phyloP scores from a whole-genome alignment of 116 monocot species.

The Papilionanthe hybrid region DNA sequence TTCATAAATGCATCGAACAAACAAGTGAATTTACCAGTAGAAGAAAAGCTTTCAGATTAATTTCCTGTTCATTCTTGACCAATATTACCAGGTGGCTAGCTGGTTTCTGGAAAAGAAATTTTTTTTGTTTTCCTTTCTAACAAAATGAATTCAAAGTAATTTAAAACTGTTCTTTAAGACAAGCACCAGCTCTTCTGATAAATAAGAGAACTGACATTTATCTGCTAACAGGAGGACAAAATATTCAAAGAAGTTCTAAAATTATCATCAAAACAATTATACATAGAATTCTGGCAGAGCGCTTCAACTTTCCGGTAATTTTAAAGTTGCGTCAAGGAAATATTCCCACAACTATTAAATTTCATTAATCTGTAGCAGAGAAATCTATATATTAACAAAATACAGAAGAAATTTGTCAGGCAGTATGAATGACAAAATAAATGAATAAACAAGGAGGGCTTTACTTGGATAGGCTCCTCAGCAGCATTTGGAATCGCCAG shows the following conservation, averaged over 20 bases:
- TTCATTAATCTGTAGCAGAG: not conserved
- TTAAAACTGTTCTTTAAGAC: no score
- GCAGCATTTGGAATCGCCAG: constrained; percentile 78
- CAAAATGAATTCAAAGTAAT: not conserved
- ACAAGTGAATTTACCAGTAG: not conserved
- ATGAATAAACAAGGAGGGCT: not conserved
- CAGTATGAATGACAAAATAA: not conserved
- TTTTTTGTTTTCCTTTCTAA: not conserved
- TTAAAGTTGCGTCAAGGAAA: not conserved
- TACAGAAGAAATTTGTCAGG: not conserved
- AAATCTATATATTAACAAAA: not conserved
- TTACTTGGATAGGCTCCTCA: constrained; percentile 96
- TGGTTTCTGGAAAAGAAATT: not conserved
- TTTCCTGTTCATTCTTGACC: not conserved
- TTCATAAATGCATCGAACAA: not conserved
- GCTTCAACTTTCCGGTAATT: not conserved
- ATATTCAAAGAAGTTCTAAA: not conserved
- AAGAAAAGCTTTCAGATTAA: not conserved
- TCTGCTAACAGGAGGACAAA: not conserved
- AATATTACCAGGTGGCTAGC: not conserved
- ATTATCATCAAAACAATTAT: not conserved
- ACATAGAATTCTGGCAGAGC: not conserved
- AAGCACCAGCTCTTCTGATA: no score
- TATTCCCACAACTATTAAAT: not conserved
- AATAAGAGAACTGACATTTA: not conserved